Conservation (phyloP, 2,329 filamentous ascomycete genomes). For the Aspergillus sp. region DNA sequence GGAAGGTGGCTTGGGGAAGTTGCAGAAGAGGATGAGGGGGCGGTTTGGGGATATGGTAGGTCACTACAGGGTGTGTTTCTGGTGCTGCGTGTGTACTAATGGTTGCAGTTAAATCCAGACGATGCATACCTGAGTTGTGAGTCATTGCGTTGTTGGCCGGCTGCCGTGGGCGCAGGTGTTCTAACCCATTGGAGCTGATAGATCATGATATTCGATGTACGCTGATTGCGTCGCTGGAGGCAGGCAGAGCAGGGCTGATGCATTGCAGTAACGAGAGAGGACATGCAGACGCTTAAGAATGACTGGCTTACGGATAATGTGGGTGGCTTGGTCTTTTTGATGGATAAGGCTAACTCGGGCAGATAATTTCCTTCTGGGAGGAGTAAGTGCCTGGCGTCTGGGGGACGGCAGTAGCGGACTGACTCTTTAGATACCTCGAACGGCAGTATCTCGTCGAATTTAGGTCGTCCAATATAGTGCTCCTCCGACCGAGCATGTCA, state of each 20-base stretch:
- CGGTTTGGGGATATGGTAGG: constrained; percentile 29
- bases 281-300: constrained; percentile 76
- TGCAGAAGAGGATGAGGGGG: constrained; percentile 29
- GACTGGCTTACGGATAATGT: constrained; percentile 98
- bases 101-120: constrained; percentile 45
- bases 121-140: constrained; percentile 63
- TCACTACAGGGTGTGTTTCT: constrained; percentile 4
- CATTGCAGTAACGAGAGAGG: constrained; percentile 67
- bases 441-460: constrained; percentile 73
- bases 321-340: constrained; percentile 23
- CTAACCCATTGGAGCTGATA: constrained; percentile 19
- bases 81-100: constrained; percentile 10
- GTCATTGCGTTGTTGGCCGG: too few relatives aligned
- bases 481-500: constrained; percentile 85
- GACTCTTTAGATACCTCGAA: constrained; percentile 59
- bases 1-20: constrained; percentile 18
- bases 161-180: too few relatives aligned
- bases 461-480: constrained; percentile 74
- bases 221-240: too few relatives aligned
- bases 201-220: constrained; percentile 58
- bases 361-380: constrained; percentile 98
- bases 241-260: too few relatives aligned
- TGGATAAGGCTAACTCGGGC: constrained; percentile 13
- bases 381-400: constrained; percentile 51
- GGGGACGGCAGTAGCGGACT: constrained; percentile 6